phyloP scores from a whole-genome alignment of 2,329 filamentous ascomycete species.

The Aspergillus brasiliensis region DNA sequence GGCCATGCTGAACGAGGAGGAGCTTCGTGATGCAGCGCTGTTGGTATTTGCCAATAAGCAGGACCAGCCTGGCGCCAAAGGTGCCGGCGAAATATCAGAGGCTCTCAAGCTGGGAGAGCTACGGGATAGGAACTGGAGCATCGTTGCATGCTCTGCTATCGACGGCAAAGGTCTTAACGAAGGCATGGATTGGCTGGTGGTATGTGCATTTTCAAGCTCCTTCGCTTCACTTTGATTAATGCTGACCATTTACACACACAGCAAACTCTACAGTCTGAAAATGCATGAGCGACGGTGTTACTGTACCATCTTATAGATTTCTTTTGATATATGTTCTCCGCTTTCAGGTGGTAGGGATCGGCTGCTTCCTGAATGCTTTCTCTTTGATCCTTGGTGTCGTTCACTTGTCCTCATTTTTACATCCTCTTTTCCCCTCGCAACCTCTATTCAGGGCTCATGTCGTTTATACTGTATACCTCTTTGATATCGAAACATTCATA shows the following conservation, averaged over 20 bases:
- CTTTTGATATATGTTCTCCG: slow-evolving; percentile 31
- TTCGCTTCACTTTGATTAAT: not conserved
- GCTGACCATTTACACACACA: slow-evolving; percentile 23
- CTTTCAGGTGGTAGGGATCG: slow-evolving; percentile 18
- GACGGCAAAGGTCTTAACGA: slow-evolving; percentile 93
- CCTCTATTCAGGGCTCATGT: slow-evolving; percentile 33
- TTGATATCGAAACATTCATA: slow-evolving; percentile 22
- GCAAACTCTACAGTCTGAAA: slow-evolving; percentile 50
- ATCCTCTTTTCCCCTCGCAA: slow-evolving; percentile 19
- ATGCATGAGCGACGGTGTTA: slow-evolving; percentile 39
- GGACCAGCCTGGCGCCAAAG: slow-evolving; percentile 94
- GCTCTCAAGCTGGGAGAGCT: slow-evolving; percentile 86
- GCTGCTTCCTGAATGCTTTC: slow-evolving; percentile 5
- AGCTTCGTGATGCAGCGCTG: slow-evolving; percentile 87
- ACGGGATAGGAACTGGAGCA: slow-evolving; percentile 97
- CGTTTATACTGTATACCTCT: slow-evolving; percentile 38
- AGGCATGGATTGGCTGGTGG: slow-evolving; percentile 99
- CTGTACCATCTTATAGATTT: slow-evolving; percentile 35
- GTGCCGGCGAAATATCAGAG: slow-evolving; percentile 94
- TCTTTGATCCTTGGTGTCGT: slow-evolving; percentile 21
- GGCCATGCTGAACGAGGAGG: slow-evolving; percentile 96
- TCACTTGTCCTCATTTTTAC: slow-evolving; percentile 4
- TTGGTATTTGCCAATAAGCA: slow-evolving; percentile 99
- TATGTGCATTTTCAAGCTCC: slow-evolving; percentile 48
- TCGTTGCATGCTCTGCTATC: slow-evolving; percentile 94